phyloP scores from a whole-genome alignment of 345 rosid species.

The Kandelia obovata region DNA sequence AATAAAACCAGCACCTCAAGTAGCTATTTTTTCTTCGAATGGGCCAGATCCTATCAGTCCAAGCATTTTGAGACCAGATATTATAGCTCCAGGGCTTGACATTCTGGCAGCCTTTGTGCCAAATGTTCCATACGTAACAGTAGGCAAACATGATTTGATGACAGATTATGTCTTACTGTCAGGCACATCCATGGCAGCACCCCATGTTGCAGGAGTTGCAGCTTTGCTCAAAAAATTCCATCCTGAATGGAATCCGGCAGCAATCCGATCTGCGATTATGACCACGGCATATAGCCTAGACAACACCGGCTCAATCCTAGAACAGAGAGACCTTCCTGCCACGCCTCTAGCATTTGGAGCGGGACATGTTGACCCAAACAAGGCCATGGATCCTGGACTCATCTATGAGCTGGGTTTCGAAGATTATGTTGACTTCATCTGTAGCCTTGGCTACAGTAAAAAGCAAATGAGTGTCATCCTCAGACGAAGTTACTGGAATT shows the following conservation, averaged over 20 bases:
- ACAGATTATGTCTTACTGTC: constrained; percentile 38
- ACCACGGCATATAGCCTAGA: constrained; percentile 31
- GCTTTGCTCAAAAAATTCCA: constrained; percentile 17
- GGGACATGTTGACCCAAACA: constrained; percentile 38
- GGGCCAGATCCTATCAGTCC: constrained; percentile 54
- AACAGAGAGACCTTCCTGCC: constrained; percentile 8
- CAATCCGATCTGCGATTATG: constrained; percentile 26
- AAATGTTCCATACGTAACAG: not conserved
- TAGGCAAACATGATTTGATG: constrained; percentile 26
- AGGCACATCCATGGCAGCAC: constrained; percentile 32
- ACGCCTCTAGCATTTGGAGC: constrained; percentile 50
- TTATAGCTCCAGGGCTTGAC: constrained; percentile 42
- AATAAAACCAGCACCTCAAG: constrained; percentile 45
- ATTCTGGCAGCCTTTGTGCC: not conserved
- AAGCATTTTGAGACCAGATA: constrained; percentile 37
- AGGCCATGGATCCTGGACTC: constrained; percentile 49
- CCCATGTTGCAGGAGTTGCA: constrained; percentile 23
- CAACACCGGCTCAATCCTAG: constrained; percentile 21
- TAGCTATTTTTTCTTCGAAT: constrained; percentile 61
- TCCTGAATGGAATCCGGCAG: constrained; percentile 27
- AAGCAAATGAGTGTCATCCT: constrained; percentile 38
- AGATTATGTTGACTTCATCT: constrained; percentile 41
- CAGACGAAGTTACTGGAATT: constrained; percentile 33
- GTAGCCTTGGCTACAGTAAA: constrained; percentile 31
- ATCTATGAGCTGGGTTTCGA: constrained; percentile 32